Evolutionary conservation across 2,329 filamentous ascomycete species (phyloP).

Genomic region (Gaeumannomyces tritici): DNA sequence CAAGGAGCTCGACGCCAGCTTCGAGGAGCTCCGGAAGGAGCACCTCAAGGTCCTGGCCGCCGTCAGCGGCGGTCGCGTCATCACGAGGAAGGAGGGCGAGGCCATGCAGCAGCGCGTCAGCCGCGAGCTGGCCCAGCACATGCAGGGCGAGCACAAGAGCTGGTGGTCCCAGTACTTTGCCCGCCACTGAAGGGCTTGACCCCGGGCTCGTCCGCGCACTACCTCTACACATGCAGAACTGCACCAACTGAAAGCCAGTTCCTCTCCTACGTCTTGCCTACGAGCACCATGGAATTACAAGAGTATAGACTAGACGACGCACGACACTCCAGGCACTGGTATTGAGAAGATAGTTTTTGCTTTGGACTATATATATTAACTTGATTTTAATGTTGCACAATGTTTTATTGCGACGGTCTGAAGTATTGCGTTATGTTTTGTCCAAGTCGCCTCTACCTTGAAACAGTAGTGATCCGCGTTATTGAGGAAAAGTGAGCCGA

Average conservation of each 20-base stretch:
- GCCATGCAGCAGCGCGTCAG: background rate
- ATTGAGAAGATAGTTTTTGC: background rate
- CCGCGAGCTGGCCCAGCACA: slow-evolving; percentile 1
- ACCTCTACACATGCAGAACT: background rate
- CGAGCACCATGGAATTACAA: background rate
- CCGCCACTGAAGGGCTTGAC: background rate
- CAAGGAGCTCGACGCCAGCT: slow-evolving; percentile 52
- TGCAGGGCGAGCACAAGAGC: background rate
- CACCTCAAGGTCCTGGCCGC: slow-evolving; percentile 32
- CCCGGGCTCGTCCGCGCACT: no score
- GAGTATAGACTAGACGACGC: background rate
- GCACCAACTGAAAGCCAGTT: background rate
- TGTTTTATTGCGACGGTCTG: no score
- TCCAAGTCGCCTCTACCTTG: no score
- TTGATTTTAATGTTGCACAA: background rate
- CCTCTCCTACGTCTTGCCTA: background rate
- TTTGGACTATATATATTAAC: background rate
- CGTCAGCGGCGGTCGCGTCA: background rate
- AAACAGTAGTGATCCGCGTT: no score
- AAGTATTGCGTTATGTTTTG: no score
- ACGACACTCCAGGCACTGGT: background rate
- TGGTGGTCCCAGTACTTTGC: background rate
- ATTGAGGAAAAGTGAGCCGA: no score
- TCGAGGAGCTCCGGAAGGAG: slow-evolving; percentile 48
- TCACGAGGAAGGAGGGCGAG: slow-evolving; percentile 1